Conservation (phyloP, 129 eudicot genomes). For the Glebionis coronaria region DNA sequence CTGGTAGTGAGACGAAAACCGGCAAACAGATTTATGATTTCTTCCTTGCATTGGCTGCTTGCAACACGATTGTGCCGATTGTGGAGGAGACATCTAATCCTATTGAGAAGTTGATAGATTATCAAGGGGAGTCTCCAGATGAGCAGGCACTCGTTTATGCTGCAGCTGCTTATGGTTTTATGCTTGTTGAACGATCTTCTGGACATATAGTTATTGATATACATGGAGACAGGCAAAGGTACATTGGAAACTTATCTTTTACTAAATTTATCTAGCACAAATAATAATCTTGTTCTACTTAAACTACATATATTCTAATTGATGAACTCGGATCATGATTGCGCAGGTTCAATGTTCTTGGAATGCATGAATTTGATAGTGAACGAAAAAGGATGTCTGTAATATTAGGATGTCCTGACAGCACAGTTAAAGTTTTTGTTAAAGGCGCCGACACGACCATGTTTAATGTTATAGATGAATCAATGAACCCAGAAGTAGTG, state of each 20-base stretch:
- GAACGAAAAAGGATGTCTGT: constrained; percentile 41
- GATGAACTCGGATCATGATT: constrained; percentile 14
- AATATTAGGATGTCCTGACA: constrained; percentile 32
- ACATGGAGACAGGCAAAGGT: constrained; percentile 92
- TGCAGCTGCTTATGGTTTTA: constrained; percentile 89
- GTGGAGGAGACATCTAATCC: constrained; percentile 53
- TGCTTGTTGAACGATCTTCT: constrained; percentile 85
- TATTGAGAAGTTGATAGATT: constrained; percentile 59
- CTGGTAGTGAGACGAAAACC: constrained; percentile 39
- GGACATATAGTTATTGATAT: constrained; percentile 89
- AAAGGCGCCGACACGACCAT: constrained; percentile 42
- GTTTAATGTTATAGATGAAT: constrained; percentile 33
- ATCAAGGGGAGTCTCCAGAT: constrained; percentile 95
- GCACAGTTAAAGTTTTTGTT: constrained; percentile 32
- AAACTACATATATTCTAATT: constrained; percentile 3
- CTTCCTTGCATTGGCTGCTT: constrained; percentile 89
- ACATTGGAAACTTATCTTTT: constrained; percentile 9
- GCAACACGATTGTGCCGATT: constrained; percentile 94
- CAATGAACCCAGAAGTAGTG: constrained; percentile 40
- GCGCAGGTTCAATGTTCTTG: constrained; percentile 46
- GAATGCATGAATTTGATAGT: constrained; percentile 43
- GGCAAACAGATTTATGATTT: constrained; percentile 55
- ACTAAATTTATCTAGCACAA: too few species aligned
- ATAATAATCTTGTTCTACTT: neutral
- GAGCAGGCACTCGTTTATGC: constrained; percentile 96